Evolutionary conservation across 2,329 filamentous ascomycete genomes (phyloP).

Genomic region (Pezicula neosporulosa): DNA sequence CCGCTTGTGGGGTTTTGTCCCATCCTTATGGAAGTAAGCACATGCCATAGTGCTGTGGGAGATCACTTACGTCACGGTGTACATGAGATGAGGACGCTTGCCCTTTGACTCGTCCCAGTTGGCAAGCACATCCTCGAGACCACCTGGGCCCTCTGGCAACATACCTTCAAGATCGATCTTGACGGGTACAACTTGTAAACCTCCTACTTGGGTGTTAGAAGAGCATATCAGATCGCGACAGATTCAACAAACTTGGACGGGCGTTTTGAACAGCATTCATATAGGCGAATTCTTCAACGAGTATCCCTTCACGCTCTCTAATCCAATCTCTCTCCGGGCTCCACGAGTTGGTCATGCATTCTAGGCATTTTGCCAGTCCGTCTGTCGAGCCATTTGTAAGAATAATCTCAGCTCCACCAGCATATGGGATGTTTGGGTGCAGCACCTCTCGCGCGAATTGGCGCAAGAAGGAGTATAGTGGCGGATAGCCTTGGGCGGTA

Average conservation of each 20-base stretch:
- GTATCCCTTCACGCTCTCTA: constrained; percentile 67
- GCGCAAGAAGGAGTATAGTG: constrained; percentile 73
- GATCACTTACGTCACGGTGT: constrained; percentile 76
- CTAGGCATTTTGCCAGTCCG: constrained; percentile 74
- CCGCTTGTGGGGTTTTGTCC: constrained; percentile 87
- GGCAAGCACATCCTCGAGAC: constrained; percentile 72
- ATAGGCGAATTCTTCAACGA: constrained; percentile 81
- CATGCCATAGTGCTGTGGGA: background rate
- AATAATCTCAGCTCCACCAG: constrained; percentile 70
- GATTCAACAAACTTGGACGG: constrained; percentile 51
- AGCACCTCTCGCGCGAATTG: constrained; percentile 74
- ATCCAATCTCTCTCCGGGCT: constrained; percentile 63
- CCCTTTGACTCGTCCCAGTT: constrained; percentile 79
- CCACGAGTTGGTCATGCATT: constrained; percentile 76
- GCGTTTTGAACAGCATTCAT: constrained; percentile 70
- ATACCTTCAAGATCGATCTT: constrained; percentile 79
- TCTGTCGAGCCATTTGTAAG: constrained; percentile 83
- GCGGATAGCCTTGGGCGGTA: constrained; percentile 75
- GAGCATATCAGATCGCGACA: constrained; percentile 2
- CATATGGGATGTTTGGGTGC: constrained; percentile 79
- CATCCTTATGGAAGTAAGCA: constrained; percentile 46
- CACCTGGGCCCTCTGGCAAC: constrained; percentile 67
- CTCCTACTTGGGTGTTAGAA: constrained; percentile 7
- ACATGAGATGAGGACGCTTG: constrained; percentile 77
- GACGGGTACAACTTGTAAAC: constrained; percentile 67